Percentiles rank a stretch among this genome's conserved stretches.
phyloP scores from a whole-genome alignment of 23 red algal species.

The Gracilaria caudata region DNA sequence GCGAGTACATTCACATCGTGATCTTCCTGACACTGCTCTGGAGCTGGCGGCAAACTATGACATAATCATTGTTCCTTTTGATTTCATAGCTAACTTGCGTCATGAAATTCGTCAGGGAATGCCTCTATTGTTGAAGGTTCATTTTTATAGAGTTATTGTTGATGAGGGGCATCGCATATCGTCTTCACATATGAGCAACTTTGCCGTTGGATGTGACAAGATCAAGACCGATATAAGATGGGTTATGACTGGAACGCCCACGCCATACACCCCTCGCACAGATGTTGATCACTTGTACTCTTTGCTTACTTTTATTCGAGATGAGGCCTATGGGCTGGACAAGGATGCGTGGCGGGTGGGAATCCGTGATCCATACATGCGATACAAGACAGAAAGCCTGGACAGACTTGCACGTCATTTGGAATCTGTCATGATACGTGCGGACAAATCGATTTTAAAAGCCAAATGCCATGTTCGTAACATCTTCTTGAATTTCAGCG shows the following conservation, averaged over 20 bases:
- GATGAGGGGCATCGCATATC: slow-evolving; percentile 93
- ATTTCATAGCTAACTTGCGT: slow-evolving; percentile 54
- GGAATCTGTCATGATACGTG: slow-evolving; percentile 53
- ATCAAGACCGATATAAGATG: slow-evolving; percentile 83
- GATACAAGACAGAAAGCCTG: slow-evolving; percentile 38
- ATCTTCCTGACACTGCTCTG: slow-evolving; percentile 38
- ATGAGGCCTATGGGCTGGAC: slow-evolving; percentile 70
- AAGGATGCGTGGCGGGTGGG: slow-evolving; percentile 64
- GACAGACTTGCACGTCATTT: slow-evolving; percentile 35
- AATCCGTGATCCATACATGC: slow-evolving; percentile 78
- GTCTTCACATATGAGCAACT: slow-evolving; percentile 36
- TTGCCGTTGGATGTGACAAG: slow-evolving; percentile 55
- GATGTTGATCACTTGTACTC: slow-evolving; percentile 81
- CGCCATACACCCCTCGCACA: slow-evolving; percentile 49
- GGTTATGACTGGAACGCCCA: slow-evolving; percentile 99
- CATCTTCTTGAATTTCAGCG: slow-evolving; percentile 65
- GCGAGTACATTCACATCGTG: background rate
- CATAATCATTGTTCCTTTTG: slow-evolving; percentile 78
- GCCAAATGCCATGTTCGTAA: slow-evolving; percentile 34
- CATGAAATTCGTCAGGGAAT: slow-evolving; percentile 30
- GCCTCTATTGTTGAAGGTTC: slow-evolving; percentile 68
- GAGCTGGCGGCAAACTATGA: slow-evolving; percentile 66
- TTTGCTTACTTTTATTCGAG: slow-evolving; percentile 80
- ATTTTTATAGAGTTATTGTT: slow-evolving; percentile 89
- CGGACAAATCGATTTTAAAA: slow-evolving; percentile 54